A percentile compares a stretch with the other conserved stretches of the same genome.
These are phyloP conservation scores for Pleurotus djamor DNA, from an alignment of 768 basidiomycete species.

Conservation along the genomic window DNA sequence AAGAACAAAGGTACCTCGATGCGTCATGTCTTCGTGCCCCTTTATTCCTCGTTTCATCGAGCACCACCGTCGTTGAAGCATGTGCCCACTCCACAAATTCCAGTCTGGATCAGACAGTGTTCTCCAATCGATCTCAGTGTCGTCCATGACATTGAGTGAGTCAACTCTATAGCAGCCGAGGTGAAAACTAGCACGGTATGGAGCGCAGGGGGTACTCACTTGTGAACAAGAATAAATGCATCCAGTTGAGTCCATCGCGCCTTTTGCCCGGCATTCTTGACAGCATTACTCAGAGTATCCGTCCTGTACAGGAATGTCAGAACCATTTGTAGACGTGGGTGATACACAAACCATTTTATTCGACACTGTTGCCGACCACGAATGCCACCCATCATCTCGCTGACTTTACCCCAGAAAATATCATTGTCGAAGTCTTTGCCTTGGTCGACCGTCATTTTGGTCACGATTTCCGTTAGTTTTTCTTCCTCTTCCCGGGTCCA, in stretches of 20 bases:
- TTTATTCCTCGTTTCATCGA: conserved; percentile 78
- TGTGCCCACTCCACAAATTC: conserved; percentile 85
- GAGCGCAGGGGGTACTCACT: conserved; percentile 41
- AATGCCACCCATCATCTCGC: conserved; percentile 71
- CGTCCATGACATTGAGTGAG: conserved; percentile 70
- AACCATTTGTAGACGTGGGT: neutral
- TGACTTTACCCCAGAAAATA: conserved; percentile 81
- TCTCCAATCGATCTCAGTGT: conserved; percentile 88
- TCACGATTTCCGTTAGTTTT: conserved; percentile 70
- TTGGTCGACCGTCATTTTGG: conserved; percentile 67
- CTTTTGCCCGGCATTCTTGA: conserved; percentile 70
- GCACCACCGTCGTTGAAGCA: conserved; percentile 76
- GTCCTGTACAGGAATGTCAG: conserved; percentile 45
- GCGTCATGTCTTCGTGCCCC: conserved; percentile 78
- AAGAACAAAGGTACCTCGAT: conserved; percentile 50
- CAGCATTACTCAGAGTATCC: conserved; percentile 67
- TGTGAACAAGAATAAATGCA: conserved; percentile 79
- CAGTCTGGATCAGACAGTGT: conserved; percentile 68
- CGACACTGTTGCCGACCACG: conserved; percentile 83
- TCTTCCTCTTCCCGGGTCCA: conserved; percentile 86
- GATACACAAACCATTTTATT: conserved; percentile 70
- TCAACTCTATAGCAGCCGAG: conserved; percentile 50
- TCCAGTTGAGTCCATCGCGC: conserved; percentile 77
- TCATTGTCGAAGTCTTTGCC: conserved; percentile 77
- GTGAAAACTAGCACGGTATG: neutral